phyloP scores from a whole-genome alignment of 352 stramenopile genomes.

The Pythium phragmiticola region DNA sequence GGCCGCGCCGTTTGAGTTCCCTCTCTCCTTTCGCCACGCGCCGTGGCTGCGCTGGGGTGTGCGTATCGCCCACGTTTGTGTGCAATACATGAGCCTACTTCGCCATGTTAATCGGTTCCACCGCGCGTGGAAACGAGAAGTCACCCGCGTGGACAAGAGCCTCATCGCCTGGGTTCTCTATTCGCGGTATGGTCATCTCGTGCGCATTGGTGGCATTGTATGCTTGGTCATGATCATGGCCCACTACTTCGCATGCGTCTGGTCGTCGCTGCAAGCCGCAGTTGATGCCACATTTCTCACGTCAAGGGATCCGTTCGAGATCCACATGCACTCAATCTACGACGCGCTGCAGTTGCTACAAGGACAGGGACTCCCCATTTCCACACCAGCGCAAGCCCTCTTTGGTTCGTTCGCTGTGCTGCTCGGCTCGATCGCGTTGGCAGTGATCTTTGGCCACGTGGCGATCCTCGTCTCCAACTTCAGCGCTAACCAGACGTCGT shows the following conservation, averaged over 20 bases:
- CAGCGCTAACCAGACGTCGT: slow-evolving; percentile 45
- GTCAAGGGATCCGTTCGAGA: too few relatives aligned
- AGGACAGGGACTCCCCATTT: slow-evolving; percentile 7
- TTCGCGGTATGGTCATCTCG: slow-evolving; percentile 44
- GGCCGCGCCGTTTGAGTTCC: slow-evolving; percentile 7
- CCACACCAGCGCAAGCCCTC: slow-evolving; percentile 31
- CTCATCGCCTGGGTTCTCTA: slow-evolving; percentile 45
- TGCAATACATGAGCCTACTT: neutral
- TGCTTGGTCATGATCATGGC: slow-evolving; percentile 40
- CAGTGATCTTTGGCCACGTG: slow-evolving; percentile 64
- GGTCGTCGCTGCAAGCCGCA: slow-evolving; percentile 32
- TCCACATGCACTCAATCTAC: neutral
- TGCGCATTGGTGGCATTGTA: slow-evolving; percentile 43
- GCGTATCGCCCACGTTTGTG: neutral
- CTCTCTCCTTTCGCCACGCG: slow-evolving; percentile 12
- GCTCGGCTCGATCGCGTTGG: slow-evolving; percentile 51
- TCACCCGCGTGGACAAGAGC: slow-evolving; percentile 31
- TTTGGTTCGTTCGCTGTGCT: slow-evolving; percentile 48
- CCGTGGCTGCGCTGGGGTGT: neutral
- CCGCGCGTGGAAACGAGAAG: neutral
- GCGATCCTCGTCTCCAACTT: slow-evolving; percentile 61
- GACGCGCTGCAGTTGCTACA: neutral
- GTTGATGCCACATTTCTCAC: neutral
- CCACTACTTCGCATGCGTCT: slow-evolving; percentile 53
- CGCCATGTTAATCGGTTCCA: too few relatives aligned